phyloP scores from a whole-genome alignment of 176 grass and related monocot species.

The Oropetium thomaeum region DNA sequence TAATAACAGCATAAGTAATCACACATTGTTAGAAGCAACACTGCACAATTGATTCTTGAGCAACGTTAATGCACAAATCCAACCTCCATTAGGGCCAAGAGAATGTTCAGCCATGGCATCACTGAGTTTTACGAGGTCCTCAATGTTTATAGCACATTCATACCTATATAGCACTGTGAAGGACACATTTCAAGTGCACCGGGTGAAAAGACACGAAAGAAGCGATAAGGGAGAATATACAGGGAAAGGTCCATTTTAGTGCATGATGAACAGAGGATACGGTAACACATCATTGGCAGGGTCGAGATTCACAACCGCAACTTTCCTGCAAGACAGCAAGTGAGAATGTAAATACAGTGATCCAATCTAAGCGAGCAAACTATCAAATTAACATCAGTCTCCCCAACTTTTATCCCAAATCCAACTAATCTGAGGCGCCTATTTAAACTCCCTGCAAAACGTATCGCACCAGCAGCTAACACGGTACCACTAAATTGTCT shows the following conservation, averaged over 20 bases:
- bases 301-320: slow-evolving; percentile 83
- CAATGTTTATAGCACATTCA: slow-evolving; percentile 86
- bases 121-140: slow-evolving; percentile 86
- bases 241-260: background rate
- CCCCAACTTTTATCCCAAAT: background rate
- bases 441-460: background rate
- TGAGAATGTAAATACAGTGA: background rate
- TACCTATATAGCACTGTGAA: slow-evolving; percentile 62
- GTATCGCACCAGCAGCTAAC: background rate
- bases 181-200: slow-evolving; percentile 22
- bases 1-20: background rate
- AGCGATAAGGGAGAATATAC: background rate
- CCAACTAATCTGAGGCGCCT: background rate
- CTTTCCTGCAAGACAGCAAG: slow-evolving; percentile 59
- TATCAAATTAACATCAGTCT: background rate
- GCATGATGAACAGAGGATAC: slow-evolving; percentile 61
- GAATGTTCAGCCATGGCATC: slow-evolving; percentile 90
- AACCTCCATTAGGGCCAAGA: slow-evolving; percentile 98
- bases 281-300: slow-evolving; percentile 83
- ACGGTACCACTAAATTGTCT: background rate
- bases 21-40: slow-evolving; percentile 14
- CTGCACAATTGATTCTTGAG: background rate
- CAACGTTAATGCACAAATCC: background rate
- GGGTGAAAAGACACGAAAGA: background rate
- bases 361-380: background rate